A percentile compares a stretch with the other conserved stretches of the same genome.
Conservation (phyloP, 257 asterid species). For the Ligustrum vulgare region DNA sequence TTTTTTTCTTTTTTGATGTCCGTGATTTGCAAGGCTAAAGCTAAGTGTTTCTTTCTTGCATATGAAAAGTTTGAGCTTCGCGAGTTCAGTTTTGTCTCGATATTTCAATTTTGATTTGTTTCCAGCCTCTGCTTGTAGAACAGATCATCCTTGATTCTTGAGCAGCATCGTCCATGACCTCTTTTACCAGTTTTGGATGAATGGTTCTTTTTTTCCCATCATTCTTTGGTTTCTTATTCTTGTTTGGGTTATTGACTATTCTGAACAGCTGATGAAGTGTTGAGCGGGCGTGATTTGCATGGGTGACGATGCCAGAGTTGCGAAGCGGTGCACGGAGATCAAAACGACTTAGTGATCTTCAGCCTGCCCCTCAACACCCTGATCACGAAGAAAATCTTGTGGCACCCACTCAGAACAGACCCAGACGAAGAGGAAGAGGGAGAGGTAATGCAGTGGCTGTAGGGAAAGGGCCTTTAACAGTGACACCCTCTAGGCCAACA, state of each 20-base stretch:
- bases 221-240: background rate
- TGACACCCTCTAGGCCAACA: constrained; percentile 73
- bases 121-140: background rate
- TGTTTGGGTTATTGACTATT: constrained; percentile 28
- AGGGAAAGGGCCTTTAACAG: constrained; percentile 86
- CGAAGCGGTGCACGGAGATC: constrained; percentile 99
- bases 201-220: background rate
- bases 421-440: constrained; percentile 90
- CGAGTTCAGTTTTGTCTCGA: constrained; percentile 13
- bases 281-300: constrained; percentile 70
- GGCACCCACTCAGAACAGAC: constrained; percentile 71
- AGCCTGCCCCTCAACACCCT: constrained; percentile 69
- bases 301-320: constrained; percentile 99
- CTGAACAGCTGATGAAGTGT: constrained; percentile 37
- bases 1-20: no score
- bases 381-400: constrained; percentile 62
- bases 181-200: background rate
- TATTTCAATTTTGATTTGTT: background rate
- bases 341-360: constrained; percentile 98
- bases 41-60: background rate
- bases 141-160: background rate
- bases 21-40: background rate
- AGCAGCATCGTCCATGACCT: background rate
- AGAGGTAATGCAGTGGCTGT: constrained; percentile 84
- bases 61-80: constrained; percentile 15